Evolutionary conservation across 1,139 yeast species (phyloP).

Genomic region (Zygoascus meyerae): DNA sequence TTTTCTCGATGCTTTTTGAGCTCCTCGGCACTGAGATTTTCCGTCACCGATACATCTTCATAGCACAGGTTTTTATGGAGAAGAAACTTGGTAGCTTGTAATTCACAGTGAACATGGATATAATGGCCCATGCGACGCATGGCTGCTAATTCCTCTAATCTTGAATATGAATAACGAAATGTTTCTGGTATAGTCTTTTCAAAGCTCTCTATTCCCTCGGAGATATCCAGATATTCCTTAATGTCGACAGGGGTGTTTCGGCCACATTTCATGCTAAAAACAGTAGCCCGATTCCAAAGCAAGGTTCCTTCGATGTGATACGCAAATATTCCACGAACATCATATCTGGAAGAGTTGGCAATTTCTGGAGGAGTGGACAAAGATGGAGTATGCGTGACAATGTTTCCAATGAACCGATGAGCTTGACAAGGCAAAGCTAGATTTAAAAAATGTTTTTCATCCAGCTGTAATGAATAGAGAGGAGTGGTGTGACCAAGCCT

Average conservation of each 20-base stretch:
- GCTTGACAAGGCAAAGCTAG: conserved; percentile 34
- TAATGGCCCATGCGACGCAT: conserved; percentile 23
- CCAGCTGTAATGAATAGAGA: conserved; percentile 28
- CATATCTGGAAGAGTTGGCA: conserved; percentile 13
- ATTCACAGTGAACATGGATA: conserved; percentile 26
- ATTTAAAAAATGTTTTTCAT: conserved; percentile 16
- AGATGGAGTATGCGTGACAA: conserved; percentile 26
- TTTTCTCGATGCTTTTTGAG: conserved; percentile 23
- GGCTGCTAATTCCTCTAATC: conserved; percentile 21
- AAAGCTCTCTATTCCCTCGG: conserved; percentile 5
- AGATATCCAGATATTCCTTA: conserved; percentile 1
- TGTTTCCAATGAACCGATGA: conserved; percentile 26
- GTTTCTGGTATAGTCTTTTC: conserved; percentile 19
- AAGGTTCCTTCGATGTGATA: conserved; percentile 30
- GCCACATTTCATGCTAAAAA: conserved; percentile 5
- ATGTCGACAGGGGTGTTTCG: conserved; percentile 1
- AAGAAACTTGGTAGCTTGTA: conserved; percentile 24
- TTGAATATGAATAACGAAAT: conserved; percentile 22
- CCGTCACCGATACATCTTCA: conserved; percentile 20
- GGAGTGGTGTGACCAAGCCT: conserved; percentile 35
- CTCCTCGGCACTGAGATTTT: conserved; percentile 1
- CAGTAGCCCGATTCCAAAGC: conserved; percentile 28
- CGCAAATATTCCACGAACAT: conserved; percentile 25
- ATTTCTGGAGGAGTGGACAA: conserved; percentile 23
- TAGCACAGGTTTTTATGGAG: conserved; percentile 24